A percentile compares a stretch with the other conserved stretches of the same genome.
Conservation (phyloP, 1,139 yeast species). For the Candida anutae region DNA sequence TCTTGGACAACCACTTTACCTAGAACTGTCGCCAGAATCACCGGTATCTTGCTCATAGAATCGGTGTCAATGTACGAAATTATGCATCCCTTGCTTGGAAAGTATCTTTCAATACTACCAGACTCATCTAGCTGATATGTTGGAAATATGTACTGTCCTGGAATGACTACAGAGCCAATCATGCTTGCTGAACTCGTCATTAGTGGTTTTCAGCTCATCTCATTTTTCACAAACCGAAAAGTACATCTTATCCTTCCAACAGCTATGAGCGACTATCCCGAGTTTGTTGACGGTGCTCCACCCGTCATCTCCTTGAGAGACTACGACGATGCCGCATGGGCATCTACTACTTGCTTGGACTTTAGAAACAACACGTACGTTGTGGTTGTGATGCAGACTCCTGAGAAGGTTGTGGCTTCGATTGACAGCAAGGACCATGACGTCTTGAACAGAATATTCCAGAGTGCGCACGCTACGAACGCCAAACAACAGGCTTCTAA, state of each 20-base stretch:
- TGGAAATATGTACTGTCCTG: conserved; percentile 61
- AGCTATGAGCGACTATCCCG: conserved; percentile 28
- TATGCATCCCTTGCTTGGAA: conserved; percentile 34
- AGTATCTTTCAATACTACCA: conserved; percentile 15
- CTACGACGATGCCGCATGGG: conserved; percentile 51
- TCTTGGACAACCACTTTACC: conserved; percentile 45
- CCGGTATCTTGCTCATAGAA: conserved; percentile 22
- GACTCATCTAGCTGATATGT: conserved; percentile 19
- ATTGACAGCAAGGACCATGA: conserved; percentile 28
- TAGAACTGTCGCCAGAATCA: conserved; percentile 59
- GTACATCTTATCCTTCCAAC: too few species aligned
- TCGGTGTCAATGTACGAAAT: conserved; percentile 22
- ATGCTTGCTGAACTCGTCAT: too few species aligned
- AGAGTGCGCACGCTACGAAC: conserved; percentile 32
- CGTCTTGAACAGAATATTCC: conserved; percentile 37
- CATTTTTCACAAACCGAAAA: too few species aligned
- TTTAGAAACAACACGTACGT: conserved; percentile 26
- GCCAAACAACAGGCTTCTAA: conserved; percentile 3
- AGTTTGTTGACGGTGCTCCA: conserved; percentile 37
- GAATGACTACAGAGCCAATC: conserved; percentile 38
- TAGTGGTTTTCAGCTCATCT: conserved; percentile 1
- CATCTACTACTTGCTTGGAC: conserved; percentile 43
- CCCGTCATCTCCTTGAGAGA: conserved; percentile 38
- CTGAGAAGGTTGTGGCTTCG: conserved; percentile 35
- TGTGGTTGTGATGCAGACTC: conserved; percentile 41